phyloP scores from a whole-genome alignment of 2,329 filamentous ascomycete genomes.

The Colletotrichum tabaci region DNA sequence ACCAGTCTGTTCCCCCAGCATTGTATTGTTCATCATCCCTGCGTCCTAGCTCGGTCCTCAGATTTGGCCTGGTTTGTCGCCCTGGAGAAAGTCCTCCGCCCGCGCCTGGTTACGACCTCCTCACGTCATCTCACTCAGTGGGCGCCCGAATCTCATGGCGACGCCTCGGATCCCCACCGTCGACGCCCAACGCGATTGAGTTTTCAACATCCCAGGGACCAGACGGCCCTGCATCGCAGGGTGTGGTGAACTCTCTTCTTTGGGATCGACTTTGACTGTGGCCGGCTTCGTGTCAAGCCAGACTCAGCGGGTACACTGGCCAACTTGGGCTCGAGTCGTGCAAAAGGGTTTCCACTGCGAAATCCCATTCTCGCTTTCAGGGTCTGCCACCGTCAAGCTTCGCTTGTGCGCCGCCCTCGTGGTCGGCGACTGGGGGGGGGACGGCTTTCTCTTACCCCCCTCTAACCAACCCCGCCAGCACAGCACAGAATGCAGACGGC shows the following conservation, averaged over 20 bases:
- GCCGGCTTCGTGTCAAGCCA: neutral
- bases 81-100: conserved; percentile 27
- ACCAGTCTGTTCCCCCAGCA: neutral
- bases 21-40: neutral
- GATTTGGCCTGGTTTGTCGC: neutral
- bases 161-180: conserved; percentile 12
- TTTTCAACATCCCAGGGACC: conserved; percentile 24
- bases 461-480: neutral
- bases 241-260: too few relatives aligned
- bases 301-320: too few relatives aligned
- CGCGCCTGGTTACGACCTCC: neutral
- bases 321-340: conserved; percentile 23
- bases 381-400: neutral
- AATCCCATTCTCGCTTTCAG: neutral
- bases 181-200: conserved; percentile 36
- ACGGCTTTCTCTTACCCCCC: neutral
- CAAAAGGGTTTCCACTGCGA: conserved; percentile 1
- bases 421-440: neutral
- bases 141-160: neutral
- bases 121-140: conserved; percentile 15
- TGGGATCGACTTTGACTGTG: neutral
- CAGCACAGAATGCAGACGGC: neutral
- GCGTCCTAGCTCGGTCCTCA: conserved; percentile 10
- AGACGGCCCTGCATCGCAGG: too few relatives aligned
- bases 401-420: too few relatives aligned